Evolutionary conservation across 2,329 filamentous ascomycete species (phyloP).

Genomic region (Exophiala spinifera): DNA sequence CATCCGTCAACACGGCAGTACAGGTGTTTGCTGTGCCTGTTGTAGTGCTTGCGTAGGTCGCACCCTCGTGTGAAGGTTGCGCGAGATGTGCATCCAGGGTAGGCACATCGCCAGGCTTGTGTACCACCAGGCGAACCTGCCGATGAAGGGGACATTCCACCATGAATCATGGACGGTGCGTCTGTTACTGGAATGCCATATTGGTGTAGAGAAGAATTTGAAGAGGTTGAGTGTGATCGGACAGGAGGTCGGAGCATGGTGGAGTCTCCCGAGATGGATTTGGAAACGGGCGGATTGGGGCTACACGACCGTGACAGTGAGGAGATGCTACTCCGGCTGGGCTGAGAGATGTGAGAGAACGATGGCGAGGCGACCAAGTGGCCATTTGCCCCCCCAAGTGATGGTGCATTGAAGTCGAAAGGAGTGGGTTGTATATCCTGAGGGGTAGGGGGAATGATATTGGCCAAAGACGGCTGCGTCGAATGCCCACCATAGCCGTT

Average conservation of each 20-base stretch:
- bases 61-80: slow-evolving; percentile 58
- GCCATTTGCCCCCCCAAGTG: slow-evolving; percentile 16
- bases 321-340: slow-evolving; percentile 21
- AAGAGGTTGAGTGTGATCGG: slow-evolving; percentile 25
- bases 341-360: slow-evolving; percentile 23
- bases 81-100: slow-evolving; percentile 58
- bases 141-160: slow-evolving; percentile 6
- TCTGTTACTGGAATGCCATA: slow-evolving; percentile 29
- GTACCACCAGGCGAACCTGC: neutral
- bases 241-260: slow-evolving; percentile 12
- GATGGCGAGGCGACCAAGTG: slow-evolving; percentile 21
- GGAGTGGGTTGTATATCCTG: slow-evolving; percentile 22
- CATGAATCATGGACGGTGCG: slow-evolving; percentile 7
- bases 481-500: slow-evolving; percentile 4
- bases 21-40: slow-evolving; percentile 59
- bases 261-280: slow-evolving; percentile 7
- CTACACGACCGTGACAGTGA: slow-evolving; percentile 28
- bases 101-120: slow-evolving; percentile 56
- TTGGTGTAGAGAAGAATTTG: slow-evolving; percentile 26
- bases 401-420: slow-evolving; percentile 26
- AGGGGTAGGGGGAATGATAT: slow-evolving; percentile 27
- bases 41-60: slow-evolving; percentile 62
- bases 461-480: slow-evolving; percentile 17
- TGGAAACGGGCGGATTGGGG: slow-evolving; percentile 11
- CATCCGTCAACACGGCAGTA: slow-evolving; percentile 60